These are phyloP conservation scores for Jimgerdemannia flammicorona DNA, from an alignment of 192 early-diverging fungal genomes.

Conservation along the genomic window DNA sequence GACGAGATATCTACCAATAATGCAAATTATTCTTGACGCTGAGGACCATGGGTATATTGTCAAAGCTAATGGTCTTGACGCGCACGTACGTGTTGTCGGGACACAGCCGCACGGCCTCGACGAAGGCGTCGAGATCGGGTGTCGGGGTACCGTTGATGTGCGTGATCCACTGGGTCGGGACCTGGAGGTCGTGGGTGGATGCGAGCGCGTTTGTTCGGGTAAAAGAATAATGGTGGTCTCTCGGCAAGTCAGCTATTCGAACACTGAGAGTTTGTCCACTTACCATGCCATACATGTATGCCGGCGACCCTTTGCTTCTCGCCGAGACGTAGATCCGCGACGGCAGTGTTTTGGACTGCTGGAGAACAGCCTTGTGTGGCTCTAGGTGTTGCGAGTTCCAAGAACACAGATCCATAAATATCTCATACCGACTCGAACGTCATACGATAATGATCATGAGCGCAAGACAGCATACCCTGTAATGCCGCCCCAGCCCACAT, in stretches of 20 bases:
- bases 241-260: neutral
- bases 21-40: conserved; percentile 67
- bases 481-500: conserved; percentile 84
- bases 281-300: conserved; percentile 59
- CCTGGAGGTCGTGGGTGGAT: neutral
- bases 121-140: conserved; percentile 55
- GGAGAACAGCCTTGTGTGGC: conserved; percentile 65
- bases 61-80: conserved; percentile 73
- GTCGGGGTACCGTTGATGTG: conserved; percentile 63
- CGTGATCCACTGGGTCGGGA: conserved; percentile 69
- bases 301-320: conserved; percentile 54
- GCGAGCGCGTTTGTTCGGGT: neutral
- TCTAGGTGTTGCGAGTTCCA: conserved; percentile 32
- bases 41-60: conserved; percentile 70
- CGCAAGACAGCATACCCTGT: conserved; percentile 38
- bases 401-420: conserved; percentile 5
- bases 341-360: conserved; percentile 60
- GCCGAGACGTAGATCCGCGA: conserved; percentile 61
- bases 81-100: conserved; percentile 65
- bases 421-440: neutral
- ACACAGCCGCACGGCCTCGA: conserved; percentile 50
- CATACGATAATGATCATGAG: too few relatives aligned
- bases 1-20: conserved; percentile 45
- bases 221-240: neutral
- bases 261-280: conserved; percentile 6